Conservation (phyloP, 2,329 filamentous ascomycete species). For the Pseudogymnoascus sp. region DNA sequence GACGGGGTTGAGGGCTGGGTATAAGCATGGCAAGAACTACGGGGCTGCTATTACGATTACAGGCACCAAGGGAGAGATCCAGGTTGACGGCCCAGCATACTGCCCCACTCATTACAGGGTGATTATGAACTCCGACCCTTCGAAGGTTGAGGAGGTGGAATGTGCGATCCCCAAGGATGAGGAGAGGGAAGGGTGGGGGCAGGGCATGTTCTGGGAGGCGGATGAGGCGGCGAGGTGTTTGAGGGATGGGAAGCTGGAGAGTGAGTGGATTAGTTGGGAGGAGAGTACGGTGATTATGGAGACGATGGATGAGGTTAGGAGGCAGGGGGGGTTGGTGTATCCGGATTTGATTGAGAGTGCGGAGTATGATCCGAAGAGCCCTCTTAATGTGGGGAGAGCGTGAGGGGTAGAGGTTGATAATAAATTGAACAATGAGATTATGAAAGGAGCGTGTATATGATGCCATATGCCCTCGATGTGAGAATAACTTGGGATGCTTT, state of each 20-base stretch:
- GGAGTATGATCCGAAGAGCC: constrained; percentile 51
- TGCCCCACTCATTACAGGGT: constrained; percentile 46
- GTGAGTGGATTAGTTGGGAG: constrained; percentile 47
- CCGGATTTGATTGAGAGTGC: constrained; percentile 57
- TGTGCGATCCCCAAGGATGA: constrained; percentile 37
- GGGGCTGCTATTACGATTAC: constrained; percentile 53
- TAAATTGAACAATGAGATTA: not conserved
- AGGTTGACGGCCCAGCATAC: constrained; percentile 52
- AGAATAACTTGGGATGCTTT: too few species aligned
- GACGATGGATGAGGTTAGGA: constrained; percentile 61
- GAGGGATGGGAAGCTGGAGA: constrained; percentile 54
- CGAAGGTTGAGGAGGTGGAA: constrained; percentile 27
- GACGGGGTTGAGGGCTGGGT: constrained; percentile 40
- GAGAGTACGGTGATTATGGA: constrained; percentile 65
- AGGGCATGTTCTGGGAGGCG: constrained; percentile 65
- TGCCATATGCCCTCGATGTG: not conserved
- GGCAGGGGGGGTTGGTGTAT: constrained; percentile 54
- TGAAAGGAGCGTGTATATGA: not conserved
- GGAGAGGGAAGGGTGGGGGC: constrained; percentile 35
- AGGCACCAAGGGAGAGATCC: constrained; percentile 58
- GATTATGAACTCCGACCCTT: constrained; percentile 35
- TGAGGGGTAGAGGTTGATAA: not conserved
- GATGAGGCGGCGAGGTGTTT: constrained; percentile 59
- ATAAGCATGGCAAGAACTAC: constrained; percentile 39
- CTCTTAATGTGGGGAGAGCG: constrained; percentile 39